Base-by-base conservation (phyloP, 192 early-diverging fungal genomes). In the Coemansia sp. region DNA sequence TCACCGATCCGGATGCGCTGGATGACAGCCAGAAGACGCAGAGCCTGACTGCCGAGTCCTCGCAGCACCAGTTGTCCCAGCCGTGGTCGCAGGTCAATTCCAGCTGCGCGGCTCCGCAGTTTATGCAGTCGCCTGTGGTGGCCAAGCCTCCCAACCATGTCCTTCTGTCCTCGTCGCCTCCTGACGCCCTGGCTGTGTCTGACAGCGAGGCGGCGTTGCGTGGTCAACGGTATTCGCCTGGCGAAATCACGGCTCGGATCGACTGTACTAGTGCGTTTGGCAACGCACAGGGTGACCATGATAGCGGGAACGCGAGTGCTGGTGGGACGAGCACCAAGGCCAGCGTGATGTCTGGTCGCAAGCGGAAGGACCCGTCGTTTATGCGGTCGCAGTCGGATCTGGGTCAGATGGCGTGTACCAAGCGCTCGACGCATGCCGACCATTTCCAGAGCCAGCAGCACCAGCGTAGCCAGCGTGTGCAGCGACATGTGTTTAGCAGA, bases 311-410 rank as follows among this genome's bases (percentile, higher is more conserved):
- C 16, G 16, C 39, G 39, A 42, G 39, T 42, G 39, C 39, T 16
- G 39, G 39, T 42, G 39, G 39, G 39, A 18, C 39, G 8, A 54
- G 52, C 9, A 54, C 29, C 29, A 36, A 39, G 29, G 34, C 34
- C 14, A 56, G 10, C 22, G 34, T n/a, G 8, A 18, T 36, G 2
- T 39, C 55, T 34, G 54, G 55, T 6, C 76, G 68, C n/a, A 80
- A 80, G 62, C 77, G 77, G 55, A 80, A 80, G 52, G 71, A 74
- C 25, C 68, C 71, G 19, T 80, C 77, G 55, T 74, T 80, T 51
- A 69, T 80, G 77, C 64, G 77, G 49, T 80, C 77, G 48, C 77
- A 74, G 47, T 80, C 77, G 16, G 77, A 80, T 35, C 60, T 80
- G 53, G 65, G 68, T 23, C 58, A 74, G 1, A 59, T 71, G 72